These are phyloP conservation scores for Penicillium sp. DNA, from an alignment of 2,329 filamentous ascomycete species.

Conservation along the genomic window DNA sequence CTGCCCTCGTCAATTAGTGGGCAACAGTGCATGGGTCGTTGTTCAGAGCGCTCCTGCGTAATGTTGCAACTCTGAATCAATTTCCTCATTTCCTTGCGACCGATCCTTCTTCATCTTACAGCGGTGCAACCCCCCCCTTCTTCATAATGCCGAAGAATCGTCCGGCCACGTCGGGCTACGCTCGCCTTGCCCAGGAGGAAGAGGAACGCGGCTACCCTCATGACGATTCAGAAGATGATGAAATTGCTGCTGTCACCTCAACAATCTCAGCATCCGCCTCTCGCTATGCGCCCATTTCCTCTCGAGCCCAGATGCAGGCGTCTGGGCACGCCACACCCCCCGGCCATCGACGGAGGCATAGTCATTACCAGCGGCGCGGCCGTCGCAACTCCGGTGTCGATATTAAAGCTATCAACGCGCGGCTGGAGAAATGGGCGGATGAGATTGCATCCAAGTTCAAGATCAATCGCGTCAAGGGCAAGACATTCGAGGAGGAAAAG, in stretches of 20 bases:
- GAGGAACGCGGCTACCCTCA: conserved; percentile 47
- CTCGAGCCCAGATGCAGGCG: conserved; percentile 47
- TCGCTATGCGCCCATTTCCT: conserved; percentile 57
- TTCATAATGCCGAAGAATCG: conserved; percentile 59
- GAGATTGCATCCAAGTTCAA: conserved; percentile 98
- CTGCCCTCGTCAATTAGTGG: conserved; percentile 3
- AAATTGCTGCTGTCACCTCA: conserved; percentile 49
- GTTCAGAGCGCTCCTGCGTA: conserved; percentile 5
- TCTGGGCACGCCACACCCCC: conserved; percentile 35
- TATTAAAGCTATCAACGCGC: conserved; percentile 95
- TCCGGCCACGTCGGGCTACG: conserved; percentile 74
- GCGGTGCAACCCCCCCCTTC: conserved; percentile 17
- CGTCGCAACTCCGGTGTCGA: conserved; percentile 84
- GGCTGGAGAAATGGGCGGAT: conserved; percentile 92
- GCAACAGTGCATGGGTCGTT: conserved; percentile 3
- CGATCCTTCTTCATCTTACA: not conserved
- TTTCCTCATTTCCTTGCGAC: conserved; percentile 9
- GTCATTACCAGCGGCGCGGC: conserved; percentile 46
- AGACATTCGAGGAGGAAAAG: conserved; percentile 70
- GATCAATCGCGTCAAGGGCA: conserved; percentile 68
- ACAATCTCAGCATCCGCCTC: conserved; percentile 52
- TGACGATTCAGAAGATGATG: conserved; percentile 65
- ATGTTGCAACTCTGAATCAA: conserved; percentile 14
- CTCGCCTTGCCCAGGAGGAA: conserved; percentile 76
- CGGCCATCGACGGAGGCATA: conserved; percentile 42